A percentile compares a stretch with the other conserved stretches of the same genome.
Evolutionary conservation across 2,329 filamentous ascomycete genomes (phyloP).

Genomic region (Hypomyces perniciosus): DNA sequence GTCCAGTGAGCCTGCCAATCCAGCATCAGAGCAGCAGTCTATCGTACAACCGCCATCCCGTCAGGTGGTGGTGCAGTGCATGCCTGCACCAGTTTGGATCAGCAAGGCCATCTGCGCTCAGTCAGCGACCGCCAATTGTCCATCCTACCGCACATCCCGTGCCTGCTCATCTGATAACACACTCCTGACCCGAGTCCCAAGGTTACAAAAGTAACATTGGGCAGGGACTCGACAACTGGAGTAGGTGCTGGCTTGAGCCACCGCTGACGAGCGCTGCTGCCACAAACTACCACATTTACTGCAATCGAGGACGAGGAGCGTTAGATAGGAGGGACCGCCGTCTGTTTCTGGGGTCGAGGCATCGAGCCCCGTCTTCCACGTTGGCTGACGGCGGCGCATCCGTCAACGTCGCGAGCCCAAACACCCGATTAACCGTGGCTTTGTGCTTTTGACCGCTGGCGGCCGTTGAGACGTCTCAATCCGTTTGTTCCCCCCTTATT

Average conservation of each 20-base stretch:
- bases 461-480: slow-evolving; percentile 17
- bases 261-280: neutral
- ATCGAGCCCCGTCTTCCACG: slow-evolving; percentile 6
- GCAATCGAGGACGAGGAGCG: neutral
- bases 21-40: neutral
- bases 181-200: slow-evolving; percentile 8
- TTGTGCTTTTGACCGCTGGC: slow-evolving; percentile 16
- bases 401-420: slow-evolving; percentile 24
- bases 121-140: slow-evolving; percentile 8
- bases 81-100: slow-evolving; percentile 1
- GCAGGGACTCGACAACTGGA: neutral
- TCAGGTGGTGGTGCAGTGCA: slow-evolving; percentile 4
- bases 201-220: slow-evolving; percentile 3
- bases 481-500: slow-evolving; percentile 15
- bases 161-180: slow-evolving; percentile 10
- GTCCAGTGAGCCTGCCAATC: neutral
- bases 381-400: slow-evolving; percentile 29
- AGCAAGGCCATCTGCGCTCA: slow-evolving; percentile 1
- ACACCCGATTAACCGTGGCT: slow-evolving; percentile 20
- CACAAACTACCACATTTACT: neutral
- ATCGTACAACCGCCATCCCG: slow-evolving; percentile 2
- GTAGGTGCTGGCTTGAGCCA: neutral
- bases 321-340: neutral
- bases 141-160: slow-evolving; percentile 8
- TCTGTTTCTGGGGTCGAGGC: neutral